These are phyloP conservation scores for Metarhizium guizhouense DNA, from an alignment of 2,329 filamentous ascomycete species.

Conservation along the genomic window DNA sequence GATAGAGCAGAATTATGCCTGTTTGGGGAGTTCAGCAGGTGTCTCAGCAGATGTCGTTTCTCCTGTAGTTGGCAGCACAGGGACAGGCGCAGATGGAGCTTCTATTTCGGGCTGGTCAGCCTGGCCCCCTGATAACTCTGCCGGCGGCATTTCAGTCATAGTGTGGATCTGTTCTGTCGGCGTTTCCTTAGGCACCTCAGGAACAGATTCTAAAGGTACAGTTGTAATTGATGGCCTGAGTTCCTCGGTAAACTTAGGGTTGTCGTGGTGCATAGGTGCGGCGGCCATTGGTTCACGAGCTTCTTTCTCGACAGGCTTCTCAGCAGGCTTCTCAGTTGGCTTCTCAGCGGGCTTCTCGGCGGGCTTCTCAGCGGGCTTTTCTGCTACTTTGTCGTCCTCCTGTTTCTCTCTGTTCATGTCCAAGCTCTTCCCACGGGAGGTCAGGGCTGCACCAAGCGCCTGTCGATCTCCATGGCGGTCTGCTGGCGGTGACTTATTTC, in stretches of 20 bases:
- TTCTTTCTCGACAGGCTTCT: not conserved
- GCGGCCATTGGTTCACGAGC: not conserved
- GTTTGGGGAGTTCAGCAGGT: not conserved
- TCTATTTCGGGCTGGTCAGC: not conserved
- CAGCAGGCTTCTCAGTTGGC: not conserved
- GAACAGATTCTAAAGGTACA: not conserved
- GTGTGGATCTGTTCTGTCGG: not conserved
- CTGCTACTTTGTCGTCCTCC: conserved; percentile 11
- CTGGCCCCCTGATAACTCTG: not conserved
- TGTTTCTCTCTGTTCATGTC: conserved; percentile 34
- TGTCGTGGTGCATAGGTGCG: not conserved
- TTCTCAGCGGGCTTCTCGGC: conserved; percentile 2
- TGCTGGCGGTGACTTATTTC: conserved; percentile 47
- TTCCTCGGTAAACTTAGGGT: not conserved
- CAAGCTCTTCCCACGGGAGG: conserved; percentile 36
- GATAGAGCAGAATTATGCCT: not conserved
- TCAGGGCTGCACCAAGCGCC: conserved; percentile 17
- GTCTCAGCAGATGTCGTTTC: not conserved
- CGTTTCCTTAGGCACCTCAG: not conserved
- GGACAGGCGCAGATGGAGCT: not conserved
- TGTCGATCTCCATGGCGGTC: conserved; percentile 19
- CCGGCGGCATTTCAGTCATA: not conserved
- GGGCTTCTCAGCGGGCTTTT: conserved; percentile 1
- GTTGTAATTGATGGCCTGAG: not conserved
- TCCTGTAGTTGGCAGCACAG: not conserved